These are phyloP conservation scores for Ophiostoma triangulosporum DNA, from an alignment of 2,329 filamentous ascomycete genomes.

Conservation along the genomic window DNA sequence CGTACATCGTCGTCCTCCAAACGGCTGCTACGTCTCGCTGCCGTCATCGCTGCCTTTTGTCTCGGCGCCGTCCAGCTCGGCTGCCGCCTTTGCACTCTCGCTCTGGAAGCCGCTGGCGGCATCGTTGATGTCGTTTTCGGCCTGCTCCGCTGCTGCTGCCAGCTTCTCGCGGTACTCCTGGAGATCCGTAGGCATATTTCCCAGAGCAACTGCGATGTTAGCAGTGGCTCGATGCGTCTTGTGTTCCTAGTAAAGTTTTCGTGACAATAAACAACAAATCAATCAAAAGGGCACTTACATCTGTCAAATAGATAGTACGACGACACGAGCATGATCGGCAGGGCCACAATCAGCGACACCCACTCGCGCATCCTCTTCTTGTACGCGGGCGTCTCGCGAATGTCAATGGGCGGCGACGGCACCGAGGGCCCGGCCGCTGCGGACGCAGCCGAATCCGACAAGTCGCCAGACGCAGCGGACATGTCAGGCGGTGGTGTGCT, in stretches of 20 bases:
- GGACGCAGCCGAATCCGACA: background rate
- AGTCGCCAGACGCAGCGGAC: background rate
- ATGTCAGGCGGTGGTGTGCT: background rate
- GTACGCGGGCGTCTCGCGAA: constrained; percentile 28
- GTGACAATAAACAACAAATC: background rate
- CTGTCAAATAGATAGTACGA: constrained; percentile 41
- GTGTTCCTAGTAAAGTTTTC: no score
- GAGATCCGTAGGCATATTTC: constrained; percentile 11
- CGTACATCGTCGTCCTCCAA: no score
- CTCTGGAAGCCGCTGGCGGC: background rate
- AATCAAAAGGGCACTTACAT: constrained; percentile 24
- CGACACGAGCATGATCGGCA: constrained; percentile 41
- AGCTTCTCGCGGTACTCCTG: constrained; percentile 13
- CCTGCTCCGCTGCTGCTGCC: constrained; percentile 6
- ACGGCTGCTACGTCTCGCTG: no score
- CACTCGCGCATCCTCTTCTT: constrained; percentile 32
- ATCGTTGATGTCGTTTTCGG: background rate
- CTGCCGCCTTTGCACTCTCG: background rate
- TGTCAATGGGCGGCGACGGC: background rate
- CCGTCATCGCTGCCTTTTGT: background rate
- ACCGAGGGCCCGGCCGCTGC: background rate
- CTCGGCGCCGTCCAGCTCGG: background rate
- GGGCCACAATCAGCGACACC: constrained; percentile 33
- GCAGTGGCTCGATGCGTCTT: no score
- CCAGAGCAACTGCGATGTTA: constrained; percentile 12